Conservation (phyloP, 768 basidiomycete species). For the Strobilomyces dryophilus region DNA sequence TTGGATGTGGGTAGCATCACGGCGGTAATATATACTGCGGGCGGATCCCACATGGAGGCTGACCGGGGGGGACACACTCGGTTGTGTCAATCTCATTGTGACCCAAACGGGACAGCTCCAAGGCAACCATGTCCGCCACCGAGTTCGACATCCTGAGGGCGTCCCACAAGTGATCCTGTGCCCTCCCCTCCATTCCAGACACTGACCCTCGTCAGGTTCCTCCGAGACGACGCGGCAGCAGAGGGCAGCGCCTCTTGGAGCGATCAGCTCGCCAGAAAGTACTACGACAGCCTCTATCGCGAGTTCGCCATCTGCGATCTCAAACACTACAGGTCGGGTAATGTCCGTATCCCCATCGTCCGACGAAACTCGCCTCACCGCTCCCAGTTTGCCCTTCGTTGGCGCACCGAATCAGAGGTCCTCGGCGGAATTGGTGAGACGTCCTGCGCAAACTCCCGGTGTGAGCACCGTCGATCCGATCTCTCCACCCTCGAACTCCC, state of each 20-base stretch:
- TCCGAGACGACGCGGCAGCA: constrained; percentile 50
- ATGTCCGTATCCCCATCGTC: constrained; percentile 44
- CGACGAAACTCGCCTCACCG: neutral
- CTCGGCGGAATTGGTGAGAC: constrained; percentile 80
- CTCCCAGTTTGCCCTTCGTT: constrained; percentile 78
- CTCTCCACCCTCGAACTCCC: constrained; percentile 85
- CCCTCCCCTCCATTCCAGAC: too few relatives aligned
- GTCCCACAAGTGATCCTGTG: constrained; percentile 53
- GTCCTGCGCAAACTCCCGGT: constrained; percentile 88
- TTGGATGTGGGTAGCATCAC: constrained; percentile 8
- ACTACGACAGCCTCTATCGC: constrained; percentile 83
- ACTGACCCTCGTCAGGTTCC: constrained; percentile 49
- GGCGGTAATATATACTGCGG: too few relatives aligned
- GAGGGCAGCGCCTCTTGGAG: constrained; percentile 51
- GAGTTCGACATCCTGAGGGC: constrained; percentile 78
- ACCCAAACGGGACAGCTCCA: too few relatives aligned
- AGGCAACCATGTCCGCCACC: constrained; percentile 14
- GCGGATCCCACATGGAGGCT: too few relatives aligned
- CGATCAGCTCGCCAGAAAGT: constrained; percentile 82
- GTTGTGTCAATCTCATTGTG: too few relatives aligned
- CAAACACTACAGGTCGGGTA: constrained; percentile 93
- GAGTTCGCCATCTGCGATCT: constrained; percentile 92
- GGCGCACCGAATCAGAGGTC: constrained; percentile 92
- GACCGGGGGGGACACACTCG: too few relatives aligned
- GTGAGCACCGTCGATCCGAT: constrained; percentile 48